These are phyloP conservation scores for Hypholoma fasciculare DNA, from an alignment of 768 basidiomycete genomes.

Conservation along the genomic window DNA sequence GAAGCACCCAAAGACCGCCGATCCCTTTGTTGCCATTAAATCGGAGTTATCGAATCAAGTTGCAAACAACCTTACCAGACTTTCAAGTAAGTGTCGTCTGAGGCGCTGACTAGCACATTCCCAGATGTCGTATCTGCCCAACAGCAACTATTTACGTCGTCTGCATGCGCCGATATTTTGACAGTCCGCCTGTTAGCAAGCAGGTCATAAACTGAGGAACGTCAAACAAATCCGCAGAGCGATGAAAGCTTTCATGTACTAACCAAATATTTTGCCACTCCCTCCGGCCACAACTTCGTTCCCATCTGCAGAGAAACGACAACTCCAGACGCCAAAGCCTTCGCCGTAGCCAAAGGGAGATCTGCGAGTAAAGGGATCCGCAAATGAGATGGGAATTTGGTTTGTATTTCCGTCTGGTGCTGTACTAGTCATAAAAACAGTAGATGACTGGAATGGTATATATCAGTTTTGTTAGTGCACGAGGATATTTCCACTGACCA, in stretches of 20 bases:
- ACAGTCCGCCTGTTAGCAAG: slow-evolving; percentile 76
- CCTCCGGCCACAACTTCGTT: slow-evolving; percentile 95
- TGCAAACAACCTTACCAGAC: slow-evolving; percentile 69
- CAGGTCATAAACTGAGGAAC: slow-evolving; percentile 81
- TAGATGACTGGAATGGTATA: slow-evolving; percentile 49
- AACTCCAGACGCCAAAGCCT: slow-evolving; percentile 84
- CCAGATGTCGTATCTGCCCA: slow-evolving; percentile 94
- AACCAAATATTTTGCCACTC: slow-evolving; percentile 75
- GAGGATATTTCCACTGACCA: slow-evolving; percentile 45
- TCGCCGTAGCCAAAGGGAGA: slow-evolving; percentile 40
- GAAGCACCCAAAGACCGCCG: slow-evolving; percentile 54
- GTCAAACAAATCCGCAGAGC: not conserved
- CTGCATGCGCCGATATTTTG: slow-evolving; percentile 81
- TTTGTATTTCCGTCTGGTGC: slow-evolving; percentile 53
- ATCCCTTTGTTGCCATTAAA: slow-evolving; percentile 38
- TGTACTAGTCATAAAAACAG: slow-evolving; percentile 74
- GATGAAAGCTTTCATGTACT: slow-evolving; percentile 7
- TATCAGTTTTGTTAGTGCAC: not conserved
- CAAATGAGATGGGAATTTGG: slow-evolving; percentile 65
- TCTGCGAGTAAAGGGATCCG: slow-evolving; percentile 42
- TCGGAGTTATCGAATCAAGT: slow-evolving; percentile 40
- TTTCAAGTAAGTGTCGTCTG: slow-evolving; percentile 93
- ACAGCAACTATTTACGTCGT: slow-evolving; percentile 94
- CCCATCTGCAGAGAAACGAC: slow-evolving; percentile 94
- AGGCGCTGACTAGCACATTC: slow-evolving; percentile 93